Conservation (phyloP, 139 green algal genomes). For the Chlamydomonas urium region DNA sequence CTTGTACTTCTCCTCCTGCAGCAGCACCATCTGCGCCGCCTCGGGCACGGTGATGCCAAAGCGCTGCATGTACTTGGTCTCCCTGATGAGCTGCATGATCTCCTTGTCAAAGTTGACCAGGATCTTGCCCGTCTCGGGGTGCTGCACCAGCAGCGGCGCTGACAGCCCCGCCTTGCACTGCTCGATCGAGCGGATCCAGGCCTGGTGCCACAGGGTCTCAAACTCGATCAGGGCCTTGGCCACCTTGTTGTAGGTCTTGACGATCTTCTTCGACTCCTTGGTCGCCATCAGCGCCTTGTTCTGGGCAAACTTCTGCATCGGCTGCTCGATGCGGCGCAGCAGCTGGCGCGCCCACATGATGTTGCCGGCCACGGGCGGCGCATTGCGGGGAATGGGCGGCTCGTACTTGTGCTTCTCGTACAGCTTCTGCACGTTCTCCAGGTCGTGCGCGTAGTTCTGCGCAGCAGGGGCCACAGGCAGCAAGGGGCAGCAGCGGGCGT, state of each 20-base stretch:
- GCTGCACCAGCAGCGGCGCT: constrained; percentile 75
- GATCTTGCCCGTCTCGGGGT: constrained; percentile 67
- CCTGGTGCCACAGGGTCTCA: constrained; percentile 81
- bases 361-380: constrained; percentile 77
- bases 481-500: no score
- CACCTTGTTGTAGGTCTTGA: constrained; percentile 90
- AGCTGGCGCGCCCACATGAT: constrained; percentile 92
- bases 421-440: constrained; percentile 82
- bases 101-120: constrained; percentile 90
- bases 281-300: constrained; percentile 75
- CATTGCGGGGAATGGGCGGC: constrained; percentile 75
- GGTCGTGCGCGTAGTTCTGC: constrained; percentile 77
- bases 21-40: constrained; percentile 69
- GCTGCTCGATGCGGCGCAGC: constrained; percentile 84
- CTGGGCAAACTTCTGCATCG: constrained; percentile 82
- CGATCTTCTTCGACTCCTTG: constrained; percentile 84
- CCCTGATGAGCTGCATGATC: constrained; percentile 81
- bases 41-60: constrained; percentile 81
- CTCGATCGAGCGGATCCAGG: constrained; percentile 56
- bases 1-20: constrained; percentile 77
- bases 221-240: constrained; percentile 88
- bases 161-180: constrained; percentile 71
- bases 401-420: constrained; percentile 89
- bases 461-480: no score
- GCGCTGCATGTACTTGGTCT: constrained; percentile 85